These are phyloP conservation scores for Phascolomyces articulosus DNA, from an alignment of 371 early-diverging fungal genomes.

Conservation along the genomic window DNA sequence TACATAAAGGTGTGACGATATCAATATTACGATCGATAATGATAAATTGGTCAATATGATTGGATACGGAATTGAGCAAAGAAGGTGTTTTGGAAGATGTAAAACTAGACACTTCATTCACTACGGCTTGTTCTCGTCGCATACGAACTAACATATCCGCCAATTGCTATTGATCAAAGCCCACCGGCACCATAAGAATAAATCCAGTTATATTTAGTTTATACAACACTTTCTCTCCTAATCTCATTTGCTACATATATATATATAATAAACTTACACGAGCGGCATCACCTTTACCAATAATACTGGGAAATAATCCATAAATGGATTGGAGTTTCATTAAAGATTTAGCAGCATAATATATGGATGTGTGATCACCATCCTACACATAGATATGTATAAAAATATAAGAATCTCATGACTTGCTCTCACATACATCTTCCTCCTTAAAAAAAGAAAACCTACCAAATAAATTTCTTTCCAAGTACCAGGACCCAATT, in stretches of 20 bases:
- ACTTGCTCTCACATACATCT: too few species aligned
- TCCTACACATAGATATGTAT: constrained; percentile 48
- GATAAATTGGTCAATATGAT: constrained; percentile 85
- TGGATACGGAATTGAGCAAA: constrained; percentile 55
- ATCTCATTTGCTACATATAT: not conserved
- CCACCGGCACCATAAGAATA: too few species aligned
- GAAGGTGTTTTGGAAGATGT: constrained; percentile 46
- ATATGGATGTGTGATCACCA: constrained; percentile 82
- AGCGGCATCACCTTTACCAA: constrained; percentile 90
- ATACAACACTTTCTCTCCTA: too few species aligned
- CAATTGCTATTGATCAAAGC: too few species aligned
- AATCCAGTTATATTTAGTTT: constrained; percentile 1
- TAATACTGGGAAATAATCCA: constrained; percentile 86
- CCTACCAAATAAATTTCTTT: constrained; percentile 79
- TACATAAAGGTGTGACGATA: constrained; percentile 88
- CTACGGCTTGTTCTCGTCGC: constrained; percentile 77
- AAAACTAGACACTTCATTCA: constrained; percentile 47
- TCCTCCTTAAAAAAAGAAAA: too few species aligned
- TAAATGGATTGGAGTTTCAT: constrained; percentile 87
- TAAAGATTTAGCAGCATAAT: constrained; percentile 79
- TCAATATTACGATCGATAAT: constrained; percentile 92
- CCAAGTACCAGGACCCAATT: constrained; percentile 76
- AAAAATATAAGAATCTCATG: too few species aligned
- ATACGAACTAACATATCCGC: constrained; percentile 83
- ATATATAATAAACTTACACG: constrained; percentile 44